A percentile compares a stretch with the other conserved stretches of the same genome.
Evolutionary conservation across 257 asterid genomes (phyloP).

Genomic region (Nicotiana noctiflora): DNA sequence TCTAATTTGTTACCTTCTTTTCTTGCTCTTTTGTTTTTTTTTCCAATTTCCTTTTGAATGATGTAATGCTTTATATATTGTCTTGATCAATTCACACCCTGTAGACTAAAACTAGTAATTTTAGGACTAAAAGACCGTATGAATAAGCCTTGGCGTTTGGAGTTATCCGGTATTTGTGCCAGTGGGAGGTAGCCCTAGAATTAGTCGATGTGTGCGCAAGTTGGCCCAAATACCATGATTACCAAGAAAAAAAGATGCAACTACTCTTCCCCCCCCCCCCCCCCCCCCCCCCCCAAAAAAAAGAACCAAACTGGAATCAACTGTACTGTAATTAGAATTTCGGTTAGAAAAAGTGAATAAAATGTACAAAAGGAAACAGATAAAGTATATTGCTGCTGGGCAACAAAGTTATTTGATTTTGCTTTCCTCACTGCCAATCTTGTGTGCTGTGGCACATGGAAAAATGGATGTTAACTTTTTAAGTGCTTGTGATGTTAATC

Average conservation of each 20-base stretch:
- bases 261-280: no score
- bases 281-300: not conserved
- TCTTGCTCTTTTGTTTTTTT: not conserved
- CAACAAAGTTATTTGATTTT: no score
- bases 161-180: no score
- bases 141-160: no score
- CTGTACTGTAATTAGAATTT: no score
- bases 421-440: not conserved
- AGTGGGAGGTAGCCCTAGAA: no score
- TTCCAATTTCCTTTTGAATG: not conserved
- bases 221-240: no score
- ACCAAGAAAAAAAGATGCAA: not conserved
- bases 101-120: not conserved
- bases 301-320: no score
- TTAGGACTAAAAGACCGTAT: not conserved
- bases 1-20: not conserved
- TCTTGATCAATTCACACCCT: not conserved
- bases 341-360: no score
- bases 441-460: not conserved
- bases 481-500: not conserved
- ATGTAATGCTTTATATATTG: not conserved
- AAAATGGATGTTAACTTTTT: not conserved
- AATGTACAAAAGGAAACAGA: no score
- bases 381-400: no score
- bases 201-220: no score